Conservation (phyloP, 495 filamentous ascomycete genomes). For the Lasiosphaeria hispida region DNA sequence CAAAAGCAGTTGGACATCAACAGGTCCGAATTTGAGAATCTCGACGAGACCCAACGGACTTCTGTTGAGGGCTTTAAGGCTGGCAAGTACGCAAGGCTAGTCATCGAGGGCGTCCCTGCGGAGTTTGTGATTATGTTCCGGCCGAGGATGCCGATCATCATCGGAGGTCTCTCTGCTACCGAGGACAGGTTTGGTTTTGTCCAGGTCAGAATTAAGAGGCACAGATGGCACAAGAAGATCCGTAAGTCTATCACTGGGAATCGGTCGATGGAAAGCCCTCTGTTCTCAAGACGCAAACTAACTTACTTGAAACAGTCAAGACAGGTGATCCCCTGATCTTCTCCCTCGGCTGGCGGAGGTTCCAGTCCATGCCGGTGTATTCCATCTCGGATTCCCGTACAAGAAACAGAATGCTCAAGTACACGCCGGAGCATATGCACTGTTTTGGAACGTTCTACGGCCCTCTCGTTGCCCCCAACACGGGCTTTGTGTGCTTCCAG, state of each 20-base stretch:
- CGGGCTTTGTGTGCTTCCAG: conserved; percentile 91
- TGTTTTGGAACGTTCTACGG: conserved; percentile 95
- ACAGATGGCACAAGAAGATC: conserved; percentile 99
- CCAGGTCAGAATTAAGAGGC: conserved; percentile 91
- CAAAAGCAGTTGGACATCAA: conserved; percentile 96
- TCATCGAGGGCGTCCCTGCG: conserved; percentile 81
- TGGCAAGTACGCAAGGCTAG: conserved; percentile 90
- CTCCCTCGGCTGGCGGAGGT: conserved; percentile 94
- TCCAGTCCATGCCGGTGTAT: conserved; percentile 90
- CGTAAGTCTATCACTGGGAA: conserved; percentile 21
- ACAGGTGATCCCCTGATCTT: conserved; percentile 96
- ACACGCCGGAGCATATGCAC: conserved; percentile 85
- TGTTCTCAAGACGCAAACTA: not conserved
- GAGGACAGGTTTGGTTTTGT: conserved; percentile 95
- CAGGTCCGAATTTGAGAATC: conserved; percentile 79
- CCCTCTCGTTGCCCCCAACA: conserved; percentile 90
- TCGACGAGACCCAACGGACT: conserved; percentile 76
- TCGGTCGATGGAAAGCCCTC: not conserved
- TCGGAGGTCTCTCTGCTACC: conserved; percentile 85
- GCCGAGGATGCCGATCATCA: conserved; percentile 77
- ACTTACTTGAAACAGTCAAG: conserved; percentile 54
- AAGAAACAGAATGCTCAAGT: conserved; percentile 96
- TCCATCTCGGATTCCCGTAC: conserved; percentile 90
- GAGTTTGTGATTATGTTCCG: conserved; percentile 91
- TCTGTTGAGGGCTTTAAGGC: conserved; percentile 86